These are phyloP conservation scores for Isoetes taiwanensis DNA, from an alignment of 75 land plant genomes.

Conservation along the genomic window DNA sequence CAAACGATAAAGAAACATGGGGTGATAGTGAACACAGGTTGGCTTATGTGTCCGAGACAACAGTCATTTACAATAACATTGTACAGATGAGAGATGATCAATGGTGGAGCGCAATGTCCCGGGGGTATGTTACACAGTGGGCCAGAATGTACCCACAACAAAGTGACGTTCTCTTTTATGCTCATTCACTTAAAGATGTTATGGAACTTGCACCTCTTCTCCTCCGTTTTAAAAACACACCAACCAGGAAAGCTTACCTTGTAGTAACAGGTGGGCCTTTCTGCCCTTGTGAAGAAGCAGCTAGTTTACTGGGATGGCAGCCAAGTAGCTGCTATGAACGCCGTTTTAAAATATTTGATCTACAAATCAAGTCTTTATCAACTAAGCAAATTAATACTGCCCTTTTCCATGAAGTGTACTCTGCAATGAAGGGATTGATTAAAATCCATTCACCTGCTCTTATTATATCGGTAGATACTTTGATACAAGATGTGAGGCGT, in stretches of 20 bases:
- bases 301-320: conserved; percentile 50
- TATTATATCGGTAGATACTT: conserved; percentile 47
- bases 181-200: conserved; percentile 71
- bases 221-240: conserved; percentile 56
- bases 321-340: conserved; percentile 59
- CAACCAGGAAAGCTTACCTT: conserved; percentile 70
- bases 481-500: conserved; percentile 45
- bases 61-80: conserved; percentile 86
- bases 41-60: conserved; percentile 92
- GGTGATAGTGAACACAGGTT: conserved; percentile 99
- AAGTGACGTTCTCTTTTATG: conserved; percentile 79
- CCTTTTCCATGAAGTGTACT: conserved; percentile 47
- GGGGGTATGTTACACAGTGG: conserved; percentile 94
- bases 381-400: too few species aligned
- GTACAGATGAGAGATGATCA: conserved; percentile 93
- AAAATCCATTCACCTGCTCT: conserved; percentile 80
- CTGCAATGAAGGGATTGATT: conserved; percentile 77
- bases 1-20: conserved; percentile 87
- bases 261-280: conserved; percentile 66
- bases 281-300: conserved; percentile 89
- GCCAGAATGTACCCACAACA: conserved; percentile 98
- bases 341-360: conserved; percentile 85
- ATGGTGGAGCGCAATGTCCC: conserved; percentile 87
- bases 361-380: too few species aligned
- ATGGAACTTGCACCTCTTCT: conserved; percentile 67